Evolutionary conservation across 352 stramenopile genomes (phyloP).

Genomic region (Globisporangium mamillatum): DNA sequence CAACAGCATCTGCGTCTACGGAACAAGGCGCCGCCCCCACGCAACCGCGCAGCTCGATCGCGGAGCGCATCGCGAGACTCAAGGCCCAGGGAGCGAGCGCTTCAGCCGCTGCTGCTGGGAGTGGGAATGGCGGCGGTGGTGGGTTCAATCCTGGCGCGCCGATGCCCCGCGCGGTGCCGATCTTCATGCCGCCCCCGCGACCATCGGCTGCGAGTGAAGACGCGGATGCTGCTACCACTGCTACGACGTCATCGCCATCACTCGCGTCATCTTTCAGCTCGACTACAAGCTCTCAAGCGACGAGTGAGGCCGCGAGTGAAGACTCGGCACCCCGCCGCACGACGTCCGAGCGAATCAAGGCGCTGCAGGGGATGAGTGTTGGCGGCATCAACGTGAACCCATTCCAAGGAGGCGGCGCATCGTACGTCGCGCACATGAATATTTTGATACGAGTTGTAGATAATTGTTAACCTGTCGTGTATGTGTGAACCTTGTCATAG

Average conservation of each 20-base stretch:
- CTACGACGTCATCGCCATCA: not conserved
- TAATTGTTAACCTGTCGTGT: not conserved
- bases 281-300: not conserved
- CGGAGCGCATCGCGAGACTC: conserved; percentile 71
- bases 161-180: conserved; percentile 15
- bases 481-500: conserved; percentile 14
- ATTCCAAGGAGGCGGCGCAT: conserved; percentile 48
- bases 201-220: conserved; percentile 16
- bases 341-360: conserved; percentile 61
- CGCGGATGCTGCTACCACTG: not conserved
- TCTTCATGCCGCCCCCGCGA: conserved; percentile 16
- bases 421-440: conserved; percentile 7
- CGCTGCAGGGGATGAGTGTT: conserved; percentile 69
- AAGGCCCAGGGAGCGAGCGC: conserved; percentile 62
- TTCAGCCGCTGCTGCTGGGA: conserved; percentile 20
- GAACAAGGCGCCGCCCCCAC: conserved; percentile 5
- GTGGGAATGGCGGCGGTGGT: not conserved
- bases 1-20: not conserved
- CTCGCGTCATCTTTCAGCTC: not conserved
- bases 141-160: conserved; percentile 9
- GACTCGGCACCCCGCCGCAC: conserved; percentile 20
- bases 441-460: not conserved
- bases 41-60: conserved; percentile 47
- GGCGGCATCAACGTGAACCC: conserved; percentile 83
- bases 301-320: conserved; percentile 10